Conservation (phyloP, 2,329 filamentous ascomycete species). For the Penicillium oxalicum region DNA sequence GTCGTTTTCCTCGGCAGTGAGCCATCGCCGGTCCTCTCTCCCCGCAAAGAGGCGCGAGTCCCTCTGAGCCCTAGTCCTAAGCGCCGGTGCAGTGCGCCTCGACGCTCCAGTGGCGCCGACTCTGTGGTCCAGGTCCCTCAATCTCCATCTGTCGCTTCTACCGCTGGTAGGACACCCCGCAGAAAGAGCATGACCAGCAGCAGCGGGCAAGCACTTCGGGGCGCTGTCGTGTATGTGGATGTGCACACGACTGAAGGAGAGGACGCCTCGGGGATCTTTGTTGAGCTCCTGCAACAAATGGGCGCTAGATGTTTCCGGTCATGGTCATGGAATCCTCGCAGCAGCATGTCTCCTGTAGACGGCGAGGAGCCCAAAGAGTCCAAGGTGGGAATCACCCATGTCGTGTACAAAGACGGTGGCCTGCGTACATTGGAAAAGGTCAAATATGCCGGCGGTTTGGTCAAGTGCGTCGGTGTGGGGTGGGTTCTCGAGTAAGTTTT, state of each 20-base stretch:
- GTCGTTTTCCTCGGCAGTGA: constrained; percentile 20
- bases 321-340: constrained; percentile 68
- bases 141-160: constrained; percentile 17
- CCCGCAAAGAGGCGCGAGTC: constrained; percentile 22
- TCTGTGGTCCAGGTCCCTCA: constrained; percentile 7
- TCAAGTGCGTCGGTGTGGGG: constrained; percentile 79
- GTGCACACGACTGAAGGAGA: constrained; percentile 76
- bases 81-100: constrained; percentile 10
- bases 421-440: constrained; percentile 77
- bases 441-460: constrained; percentile 62
- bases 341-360: constrained; percentile 34
- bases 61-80: constrained; percentile 18
- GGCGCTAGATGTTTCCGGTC: constrained; percentile 71
- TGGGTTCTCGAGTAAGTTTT: constrained; percentile 79
- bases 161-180: constrained; percentile 26
- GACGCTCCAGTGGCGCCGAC: constrained; percentile 11
- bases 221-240: constrained; percentile 75
- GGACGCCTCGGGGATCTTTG: constrained; percentile 74
- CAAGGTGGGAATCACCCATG: constrained; percentile 75
- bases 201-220: constrained; percentile 50
- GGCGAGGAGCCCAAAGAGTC: constrained; percentile 28
- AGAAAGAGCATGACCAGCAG: constrained; percentile 20
- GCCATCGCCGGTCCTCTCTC: constrained; percentile 19
- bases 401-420: constrained; percentile 83
- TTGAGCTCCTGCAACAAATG: constrained; percentile 72